Evolutionary conservation across 768 basidiomycete species (phyloP).

Genomic region (Plicaturopsis crispa): DNA sequence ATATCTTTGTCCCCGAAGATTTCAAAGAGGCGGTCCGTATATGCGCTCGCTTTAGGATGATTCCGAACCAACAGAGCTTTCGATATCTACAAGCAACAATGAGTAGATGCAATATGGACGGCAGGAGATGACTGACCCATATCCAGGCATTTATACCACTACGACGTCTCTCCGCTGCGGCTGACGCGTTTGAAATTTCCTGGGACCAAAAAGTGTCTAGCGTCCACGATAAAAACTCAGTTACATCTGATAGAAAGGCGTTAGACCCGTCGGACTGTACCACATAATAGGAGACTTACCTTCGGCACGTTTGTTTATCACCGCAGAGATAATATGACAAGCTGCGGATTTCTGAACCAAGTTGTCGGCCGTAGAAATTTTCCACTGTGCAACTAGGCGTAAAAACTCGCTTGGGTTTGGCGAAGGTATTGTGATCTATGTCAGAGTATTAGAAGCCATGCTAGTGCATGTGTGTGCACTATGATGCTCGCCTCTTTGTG

Average conservation of each 20-base stretch:
- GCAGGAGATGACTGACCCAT: conserved; percentile 42
- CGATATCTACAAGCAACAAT: conserved; percentile 42
- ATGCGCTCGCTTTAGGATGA: conserved; percentile 47
- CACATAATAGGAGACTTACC: not conserved
- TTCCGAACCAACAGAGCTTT: conserved; percentile 76
- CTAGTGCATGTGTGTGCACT: too few relatives aligned
- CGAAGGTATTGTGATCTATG: too few relatives aligned
- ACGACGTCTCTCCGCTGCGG: conserved; percentile 31
- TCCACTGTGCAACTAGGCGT: too few relatives aligned
- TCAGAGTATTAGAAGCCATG: too few relatives aligned
- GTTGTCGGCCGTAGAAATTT: too few relatives aligned
- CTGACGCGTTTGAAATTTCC: conserved; percentile 30
- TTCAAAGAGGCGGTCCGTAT: conserved; percentile 59
- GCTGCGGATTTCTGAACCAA: too few relatives aligned
- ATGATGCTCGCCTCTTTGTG: conserved; percentile 51
- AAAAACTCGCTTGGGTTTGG: too few relatives aligned
- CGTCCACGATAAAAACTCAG: conserved; percentile 10
- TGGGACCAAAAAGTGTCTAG: conserved; percentile 41
- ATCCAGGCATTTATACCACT: conserved; percentile 54
- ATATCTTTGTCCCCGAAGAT: conserved; percentile 62
- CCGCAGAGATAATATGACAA: not conserved
- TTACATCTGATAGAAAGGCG: not conserved
- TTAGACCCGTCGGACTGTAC: not conserved
- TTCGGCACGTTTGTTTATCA: not conserved
- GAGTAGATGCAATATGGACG: not conserved